Percentiles rank a stretch among this genome's conserved stretches.
phyloP scores from a whole-genome alignment of 1,284 basidiomycete genomes.

The Trametes versicolor region DNA sequence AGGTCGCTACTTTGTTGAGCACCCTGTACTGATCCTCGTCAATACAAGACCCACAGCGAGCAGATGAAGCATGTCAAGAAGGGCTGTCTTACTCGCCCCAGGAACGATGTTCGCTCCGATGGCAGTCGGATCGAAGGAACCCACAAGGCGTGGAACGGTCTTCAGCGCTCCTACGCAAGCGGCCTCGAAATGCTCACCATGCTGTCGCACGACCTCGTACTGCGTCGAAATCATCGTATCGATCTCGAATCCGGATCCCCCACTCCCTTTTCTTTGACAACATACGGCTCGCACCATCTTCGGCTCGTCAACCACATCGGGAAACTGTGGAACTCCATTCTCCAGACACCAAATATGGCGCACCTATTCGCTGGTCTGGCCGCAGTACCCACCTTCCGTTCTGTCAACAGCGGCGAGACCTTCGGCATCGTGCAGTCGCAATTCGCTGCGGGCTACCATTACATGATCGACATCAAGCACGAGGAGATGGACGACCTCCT shows the following conservation, averaged over 20 bases:
- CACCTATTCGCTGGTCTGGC: not conserved
- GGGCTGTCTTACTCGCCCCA: slow-evolving; percentile 38
- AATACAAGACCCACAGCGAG: slow-evolving; percentile 18
- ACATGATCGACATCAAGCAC: slow-evolving; percentile 15
- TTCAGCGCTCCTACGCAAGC: slow-evolving; percentile 36
- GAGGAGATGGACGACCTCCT: slow-evolving; percentile 14
- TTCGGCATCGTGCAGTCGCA: slow-evolving; percentile 16
- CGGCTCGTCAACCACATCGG: slow-evolving; percentile 13
- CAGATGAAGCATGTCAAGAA: slow-evolving; percentile 40
- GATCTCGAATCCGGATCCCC: not conserved
- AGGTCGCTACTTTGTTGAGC: not conserved
- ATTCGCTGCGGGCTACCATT: slow-evolving; percentile 2
- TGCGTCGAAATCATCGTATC: slow-evolving; percentile 14
- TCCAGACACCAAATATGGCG: not conserved
- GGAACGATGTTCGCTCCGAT: slow-evolving; percentile 37
- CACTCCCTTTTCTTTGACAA: not conserved
- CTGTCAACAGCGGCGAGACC: slow-evolving; percentile 9
- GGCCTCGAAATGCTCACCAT: slow-evolving; percentile 32
- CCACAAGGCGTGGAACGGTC: slow-evolving; percentile 40
- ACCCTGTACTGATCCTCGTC: not conserved
- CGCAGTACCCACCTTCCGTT: not conserved
- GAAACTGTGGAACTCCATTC: slow-evolving; percentile 4
- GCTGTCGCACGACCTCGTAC: slow-evolving; percentile 18
- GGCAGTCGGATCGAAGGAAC: slow-evolving; percentile 27
- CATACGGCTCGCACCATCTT: slow-evolving; percentile 16